Percentiles rank a stretch among this genome's conserved stretches.
phyloP scores from a whole-genome alignment of 23 red algal species.

The Cyanidioschyzon merolae region DNA sequence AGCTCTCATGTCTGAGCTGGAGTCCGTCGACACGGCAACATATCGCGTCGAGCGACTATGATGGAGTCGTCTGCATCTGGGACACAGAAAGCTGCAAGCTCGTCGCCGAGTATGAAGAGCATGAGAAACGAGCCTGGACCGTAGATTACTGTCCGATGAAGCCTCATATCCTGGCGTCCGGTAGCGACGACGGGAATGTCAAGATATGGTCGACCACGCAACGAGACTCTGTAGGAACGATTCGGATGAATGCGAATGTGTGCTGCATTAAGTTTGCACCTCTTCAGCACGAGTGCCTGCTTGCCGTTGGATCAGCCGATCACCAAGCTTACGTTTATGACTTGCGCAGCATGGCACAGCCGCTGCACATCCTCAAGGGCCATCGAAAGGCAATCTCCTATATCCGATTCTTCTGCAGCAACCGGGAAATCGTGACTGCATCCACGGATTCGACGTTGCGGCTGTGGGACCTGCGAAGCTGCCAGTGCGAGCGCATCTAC shows the following conservation, averaged over 20 bases:
- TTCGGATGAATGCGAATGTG: constrained; percentile 88
- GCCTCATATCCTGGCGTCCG: constrained; percentile 57
- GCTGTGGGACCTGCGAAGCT: constrained; percentile 37
- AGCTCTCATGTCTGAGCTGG: constrained; percentile 85
- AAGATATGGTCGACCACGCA: constrained; percentile 69
- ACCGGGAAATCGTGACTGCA: constrained; percentile 48
- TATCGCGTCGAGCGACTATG: constrained; percentile 74
- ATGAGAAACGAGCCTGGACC: constrained; percentile 71
- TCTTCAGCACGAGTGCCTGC: constrained; percentile 16
- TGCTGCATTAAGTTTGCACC: constrained; percentile 92
- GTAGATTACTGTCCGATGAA: constrained; percentile 76
- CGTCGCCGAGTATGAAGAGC: constrained; percentile 74
- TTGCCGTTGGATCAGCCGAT: constrained; percentile 78
- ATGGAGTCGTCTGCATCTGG: constrained; percentile 83
- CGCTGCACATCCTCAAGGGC: constrained; percentile 50
- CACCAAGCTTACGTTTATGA: constrained; percentile 71
- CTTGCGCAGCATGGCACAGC: constrained; percentile 43
- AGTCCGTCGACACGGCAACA: constrained; percentile 78
- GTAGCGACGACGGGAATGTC: constrained; percentile 77
- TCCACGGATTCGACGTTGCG: constrained; percentile 55
- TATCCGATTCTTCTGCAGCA: constrained; percentile 49
- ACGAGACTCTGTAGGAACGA: constrained; percentile 41
- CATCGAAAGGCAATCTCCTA: constrained; percentile 79
- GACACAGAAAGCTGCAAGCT: constrained; percentile 35
- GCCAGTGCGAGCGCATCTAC: constrained; percentile 39